Conservation (phyloP, 2,329 filamentous ascomycete genomes). For the Cryphonectria nitschkei region DNA sequence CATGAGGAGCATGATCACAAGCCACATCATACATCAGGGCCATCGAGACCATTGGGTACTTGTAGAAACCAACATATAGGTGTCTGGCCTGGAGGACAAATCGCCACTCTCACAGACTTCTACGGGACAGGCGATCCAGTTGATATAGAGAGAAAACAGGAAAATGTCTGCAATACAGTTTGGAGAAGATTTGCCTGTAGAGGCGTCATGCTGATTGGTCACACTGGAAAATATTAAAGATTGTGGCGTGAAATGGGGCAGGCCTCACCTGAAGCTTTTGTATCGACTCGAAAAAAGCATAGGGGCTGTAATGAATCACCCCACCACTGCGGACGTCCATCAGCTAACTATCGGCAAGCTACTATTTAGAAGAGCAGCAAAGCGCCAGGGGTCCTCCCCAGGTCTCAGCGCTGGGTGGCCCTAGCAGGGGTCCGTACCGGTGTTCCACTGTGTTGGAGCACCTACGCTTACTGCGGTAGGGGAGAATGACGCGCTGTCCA, state of each 20-base stretch:
- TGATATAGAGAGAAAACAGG: not conserved
- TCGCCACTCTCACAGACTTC: conserved; percentile 15
- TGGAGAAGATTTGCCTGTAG: not conserved
- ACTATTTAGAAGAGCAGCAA: not conserved
- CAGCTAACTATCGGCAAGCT: not conserved
- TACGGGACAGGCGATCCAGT: not conserved
- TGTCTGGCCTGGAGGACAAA: not conserved
- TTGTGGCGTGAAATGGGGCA: not conserved
- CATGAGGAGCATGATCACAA: not conserved
- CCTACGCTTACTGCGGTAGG: not conserved
- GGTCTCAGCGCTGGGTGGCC: not conserved
- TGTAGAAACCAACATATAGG: not conserved
- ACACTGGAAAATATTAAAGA: not conserved
- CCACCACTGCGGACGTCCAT: not conserved
- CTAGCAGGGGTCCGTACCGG: not conserved
- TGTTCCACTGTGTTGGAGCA: not conserved
- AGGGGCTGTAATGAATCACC: not conserved
- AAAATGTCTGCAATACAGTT: not conserved
- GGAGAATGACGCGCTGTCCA: conserved; percentile 2
- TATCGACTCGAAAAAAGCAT: not conserved
- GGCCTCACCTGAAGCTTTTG: not conserved
- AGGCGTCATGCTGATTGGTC: not conserved
- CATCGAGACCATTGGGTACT: not conserved
- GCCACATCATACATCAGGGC: not conserved
- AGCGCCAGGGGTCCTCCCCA: not conserved